A percentile compares a stretch with the other conserved stretches of the same genome.
Conservation (phyloP, 371 early-diverging fungal species). For the Mortierella sp. region DNA sequence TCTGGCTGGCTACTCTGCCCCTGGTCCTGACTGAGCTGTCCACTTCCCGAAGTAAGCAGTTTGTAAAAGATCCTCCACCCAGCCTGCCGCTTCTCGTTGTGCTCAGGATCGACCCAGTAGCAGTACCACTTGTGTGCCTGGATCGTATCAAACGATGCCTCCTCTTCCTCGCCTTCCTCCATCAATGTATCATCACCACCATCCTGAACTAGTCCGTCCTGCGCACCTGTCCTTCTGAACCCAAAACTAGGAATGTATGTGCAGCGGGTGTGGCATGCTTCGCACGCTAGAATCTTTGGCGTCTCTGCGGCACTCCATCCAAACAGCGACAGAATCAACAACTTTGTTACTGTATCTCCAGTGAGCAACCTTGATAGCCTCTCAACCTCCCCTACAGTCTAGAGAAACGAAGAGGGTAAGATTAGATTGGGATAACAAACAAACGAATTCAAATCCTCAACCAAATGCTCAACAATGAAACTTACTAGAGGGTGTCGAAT, state of each 20-base stretch:
- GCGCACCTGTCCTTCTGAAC: background rate
- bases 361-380: slow-evolving; percentile 1
- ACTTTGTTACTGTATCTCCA: background rate
- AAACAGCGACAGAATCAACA: slow-evolving; percentile 40
- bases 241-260: slow-evolving; percentile 24
- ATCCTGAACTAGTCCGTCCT: background rate
- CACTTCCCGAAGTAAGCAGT: background rate
- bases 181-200: background rate
- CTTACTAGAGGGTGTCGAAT: slow-evolving; percentile 50
- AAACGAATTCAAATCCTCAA: background rate
- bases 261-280: slow-evolving; percentile 52
- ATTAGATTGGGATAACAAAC: background rate
- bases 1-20: too few species aligned
- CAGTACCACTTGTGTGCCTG: slow-evolving; percentile 55
- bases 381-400: slow-evolving; percentile 18
- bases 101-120: slow-evolving; percentile 48
- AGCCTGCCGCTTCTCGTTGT: slow-evolving; percentile 9
- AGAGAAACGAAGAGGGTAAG: background rate
- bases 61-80: slow-evolving; percentile 43
- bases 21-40: background rate
- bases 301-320: slow-evolving; percentile 31
- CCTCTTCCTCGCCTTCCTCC: slow-evolving; percentile 19
- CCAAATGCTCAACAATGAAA: background rate
- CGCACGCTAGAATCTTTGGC: slow-evolving; percentile 22
- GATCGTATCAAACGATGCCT: slow-evolving; percentile 33